Evolutionary conservation across 805 yeast species (phyloP).

Genomic region (Metschnikowia lachancei): DNA sequence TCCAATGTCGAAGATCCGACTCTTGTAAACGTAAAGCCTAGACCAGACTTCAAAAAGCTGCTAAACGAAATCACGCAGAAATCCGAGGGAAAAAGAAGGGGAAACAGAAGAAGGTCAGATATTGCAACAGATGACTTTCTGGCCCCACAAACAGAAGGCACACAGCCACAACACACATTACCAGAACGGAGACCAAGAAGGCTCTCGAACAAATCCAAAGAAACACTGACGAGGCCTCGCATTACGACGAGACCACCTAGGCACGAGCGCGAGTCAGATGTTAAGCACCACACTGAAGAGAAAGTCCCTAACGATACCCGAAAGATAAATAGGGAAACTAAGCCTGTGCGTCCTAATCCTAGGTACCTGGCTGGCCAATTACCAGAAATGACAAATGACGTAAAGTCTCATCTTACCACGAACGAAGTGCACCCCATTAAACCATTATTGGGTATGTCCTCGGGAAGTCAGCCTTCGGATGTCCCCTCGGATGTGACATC

Average conservation of each 20-base stretch:
- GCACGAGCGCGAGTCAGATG: not conserved
- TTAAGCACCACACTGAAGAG: not conserved
- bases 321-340: not conserved
- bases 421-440: not conserved
- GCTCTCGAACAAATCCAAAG: not conserved
- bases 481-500: not conserved
- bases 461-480: not conserved
- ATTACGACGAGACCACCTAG: not conserved
- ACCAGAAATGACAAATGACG: not conserved
- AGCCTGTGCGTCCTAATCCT: not conserved
- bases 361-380: not conserved
- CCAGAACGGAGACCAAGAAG: not conserved
- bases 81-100: not conserved
- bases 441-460: not conserved
- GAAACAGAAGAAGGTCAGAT: not conserved
- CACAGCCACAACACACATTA: not conserved
- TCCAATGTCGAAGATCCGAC: not conserved
- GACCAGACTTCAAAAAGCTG: not conserved
- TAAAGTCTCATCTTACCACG: not conserved
- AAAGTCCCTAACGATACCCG: not conserved
- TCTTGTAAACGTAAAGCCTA: not conserved
- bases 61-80: slow-evolving; percentile 1
- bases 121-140: not conserved
- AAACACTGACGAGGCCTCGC: not conserved
- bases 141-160: not conserved